Percentiles rank a stretch among this genome's conserved stretches.
Conservation (phyloP, 2,329 filamentous ascomycete genomes). For the Dactylonectria macrodidyma region DNA sequence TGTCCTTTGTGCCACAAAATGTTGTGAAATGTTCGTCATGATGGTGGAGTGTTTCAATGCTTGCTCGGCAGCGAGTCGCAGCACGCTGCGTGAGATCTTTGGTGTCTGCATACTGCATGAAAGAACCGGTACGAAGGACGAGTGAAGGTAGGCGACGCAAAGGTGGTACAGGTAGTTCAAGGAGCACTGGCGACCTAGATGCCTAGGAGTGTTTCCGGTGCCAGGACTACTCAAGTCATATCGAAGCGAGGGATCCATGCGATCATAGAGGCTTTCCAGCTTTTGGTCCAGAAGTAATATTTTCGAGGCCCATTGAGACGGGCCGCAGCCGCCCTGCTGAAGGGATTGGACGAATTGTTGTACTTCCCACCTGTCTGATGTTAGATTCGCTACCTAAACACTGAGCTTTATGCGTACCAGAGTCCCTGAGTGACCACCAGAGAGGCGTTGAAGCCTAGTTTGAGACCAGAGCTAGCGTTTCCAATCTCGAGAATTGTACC, state of each 20-base stretch:
- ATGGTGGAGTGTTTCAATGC: background rate
- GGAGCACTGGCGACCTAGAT: background rate
- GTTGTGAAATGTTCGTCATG: background rate
- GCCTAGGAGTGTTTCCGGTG: background rate
- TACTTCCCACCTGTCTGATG: slow-evolving; percentile 1
- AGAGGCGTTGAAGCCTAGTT: background rate
- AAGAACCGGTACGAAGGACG: background rate
- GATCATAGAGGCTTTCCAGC: background rate
- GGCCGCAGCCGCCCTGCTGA: background rate
- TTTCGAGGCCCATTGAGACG: background rate
- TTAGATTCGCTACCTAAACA: background rate
- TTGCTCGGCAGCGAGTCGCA: slow-evolving; percentile 3
- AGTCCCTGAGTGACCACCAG: slow-evolving; percentile 1
- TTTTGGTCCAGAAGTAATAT: background rate
- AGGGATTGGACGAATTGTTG: background rate
- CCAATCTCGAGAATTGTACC: background rate
- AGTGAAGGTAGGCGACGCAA: background rate
- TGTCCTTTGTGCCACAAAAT: background rate
- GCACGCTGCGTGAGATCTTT: background rate
- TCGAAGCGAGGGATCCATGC: background rate
- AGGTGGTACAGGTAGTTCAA: slow-evolving; percentile 2
- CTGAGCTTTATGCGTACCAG: background rate
- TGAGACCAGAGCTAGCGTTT: background rate
- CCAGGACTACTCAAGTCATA: background rate
- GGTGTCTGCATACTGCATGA: background rate